Base-by-base conservation (phyloP, 1,284 basidiomycete genomes). In the Sporisorium graminicola region DNA sequence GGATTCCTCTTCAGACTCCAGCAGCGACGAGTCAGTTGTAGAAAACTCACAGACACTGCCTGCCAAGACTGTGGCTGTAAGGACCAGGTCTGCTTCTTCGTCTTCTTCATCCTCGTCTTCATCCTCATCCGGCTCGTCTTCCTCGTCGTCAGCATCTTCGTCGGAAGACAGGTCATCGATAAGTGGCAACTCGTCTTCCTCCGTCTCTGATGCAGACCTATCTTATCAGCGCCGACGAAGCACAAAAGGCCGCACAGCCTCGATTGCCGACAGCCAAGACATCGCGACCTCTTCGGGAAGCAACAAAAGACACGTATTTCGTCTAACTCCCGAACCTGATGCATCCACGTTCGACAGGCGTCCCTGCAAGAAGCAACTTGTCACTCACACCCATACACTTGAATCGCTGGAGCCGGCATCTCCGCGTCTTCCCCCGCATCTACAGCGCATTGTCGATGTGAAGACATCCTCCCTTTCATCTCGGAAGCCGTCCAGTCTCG, bases 361-460 rank as follows among this genome's bases (percentile, higher is more conserved):
- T 7, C 12, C 52, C 2, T 10, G 14, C 8, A 58, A 46, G 29
- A 65, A 50, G 18, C 31, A n/a, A 3, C 58, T 16, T 7, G 27
- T 31, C 42, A 27, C 40, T 20, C 27, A 27, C 16, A 49, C 16
- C 9, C 24, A 18, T 20, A 31, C 27, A 1, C 24, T 73, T 8
- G 33, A 60, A 40, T 37, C 57, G 5, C 40, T 70, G 12, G 51
- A 66, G 5, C 69, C 64, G 9, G 13, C 18, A 18, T 5, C 55
- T 6, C 58, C 44, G 0, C 37, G 16, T 4, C 44, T 72, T 0
- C 60, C 64, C 14, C n/a, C 20, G 0, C 64, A 63, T n/a, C 18
- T 66, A n/a, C 63, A 66, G 31, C 69, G 52, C 55, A 66, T 72
- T 6, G 64, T 72, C 26, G 60, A 72, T 13, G 56, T 56, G 13